A percentile compares a stretch with the other conserved stretches of the same genome.
Evolutionary conservation across 2,329 filamentous ascomycete species (phyloP).

Genomic region (Xylariaceae sp.): DNA sequence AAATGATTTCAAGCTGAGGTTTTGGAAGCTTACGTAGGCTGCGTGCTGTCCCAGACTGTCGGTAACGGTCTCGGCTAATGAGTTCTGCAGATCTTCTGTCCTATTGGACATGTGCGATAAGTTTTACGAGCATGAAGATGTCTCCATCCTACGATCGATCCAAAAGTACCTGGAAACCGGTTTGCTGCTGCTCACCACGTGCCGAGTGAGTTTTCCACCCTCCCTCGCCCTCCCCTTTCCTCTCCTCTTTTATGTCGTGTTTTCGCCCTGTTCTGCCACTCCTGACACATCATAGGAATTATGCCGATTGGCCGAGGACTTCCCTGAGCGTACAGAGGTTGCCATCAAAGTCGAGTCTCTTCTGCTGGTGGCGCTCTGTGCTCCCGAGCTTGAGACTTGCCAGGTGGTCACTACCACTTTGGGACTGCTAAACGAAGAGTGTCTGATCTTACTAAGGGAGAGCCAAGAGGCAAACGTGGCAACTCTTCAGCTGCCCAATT

Average conservation of each 20-base stretch:
- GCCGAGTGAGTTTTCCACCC: constrained; percentile 36
- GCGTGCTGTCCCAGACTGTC: constrained; percentile 11
- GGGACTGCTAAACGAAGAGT: constrained; percentile 57
- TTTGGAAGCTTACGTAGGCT: constrained; percentile 51
- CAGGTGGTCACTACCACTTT: constrained; percentile 60
- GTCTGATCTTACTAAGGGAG: constrained; percentile 47
- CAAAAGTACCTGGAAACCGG: constrained; percentile 54
- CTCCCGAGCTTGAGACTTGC: constrained; percentile 59
- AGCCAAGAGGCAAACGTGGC: constrained; percentile 47
- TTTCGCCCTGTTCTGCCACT: neutral
- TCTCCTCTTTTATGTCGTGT: neutral
- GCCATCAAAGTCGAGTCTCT: constrained; percentile 56
- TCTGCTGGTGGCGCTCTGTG: constrained; percentile 59
- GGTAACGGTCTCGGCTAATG: constrained; percentile 18
- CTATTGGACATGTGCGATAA: constrained; percentile 47
- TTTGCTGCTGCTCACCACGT: constrained; percentile 46
- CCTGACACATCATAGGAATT: constrained; percentile 42
- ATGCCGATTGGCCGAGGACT: constrained; percentile 48
- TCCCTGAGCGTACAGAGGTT: constrained; percentile 49
- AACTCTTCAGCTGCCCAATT: constrained; percentile 53
- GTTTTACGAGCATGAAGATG: constrained; percentile 39
- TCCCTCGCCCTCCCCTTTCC: neutral
- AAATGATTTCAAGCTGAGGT: constrained; percentile 37
- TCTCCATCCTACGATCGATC: constrained; percentile 43
- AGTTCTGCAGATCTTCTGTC: constrained; percentile 36